Conservation (phyloP, 2,329 filamentous ascomycete genomes). For the Diaporthe longicolla region DNA sequence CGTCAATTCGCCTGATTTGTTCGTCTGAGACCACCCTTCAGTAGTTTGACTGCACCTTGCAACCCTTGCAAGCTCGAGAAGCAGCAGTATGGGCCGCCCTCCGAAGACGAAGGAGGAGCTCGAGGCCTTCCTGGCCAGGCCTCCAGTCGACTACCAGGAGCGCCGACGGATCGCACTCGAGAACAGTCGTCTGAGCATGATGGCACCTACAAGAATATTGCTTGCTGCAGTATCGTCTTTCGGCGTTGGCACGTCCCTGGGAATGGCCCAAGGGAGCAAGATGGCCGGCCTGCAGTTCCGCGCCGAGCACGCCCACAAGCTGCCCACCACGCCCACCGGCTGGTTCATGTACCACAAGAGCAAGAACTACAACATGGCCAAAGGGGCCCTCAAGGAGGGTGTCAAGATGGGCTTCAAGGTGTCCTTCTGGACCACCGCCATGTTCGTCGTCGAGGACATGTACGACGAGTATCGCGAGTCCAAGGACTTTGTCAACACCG, state of each 20-base stretch:
- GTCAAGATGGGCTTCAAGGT: slow-evolving; percentile 80
- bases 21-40: neutral
- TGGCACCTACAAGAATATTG: slow-evolving; percentile 60
- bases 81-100: slow-evolving; percentile 32
- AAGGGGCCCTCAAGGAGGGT: slow-evolving; percentile 84
- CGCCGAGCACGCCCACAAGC: slow-evolving; percentile 95
- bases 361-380: slow-evolving; percentile 91
- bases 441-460: slow-evolving; percentile 87
- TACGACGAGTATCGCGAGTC: slow-evolving; percentile 80
- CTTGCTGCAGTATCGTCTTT: slow-evolving; percentile 75
- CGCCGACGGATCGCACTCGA: slow-evolving; percentile 29
- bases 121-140: slow-evolving; percentile 27
- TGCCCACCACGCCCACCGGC: slow-evolving; percentile 84
- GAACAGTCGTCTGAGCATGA: slow-evolving; percentile 39
- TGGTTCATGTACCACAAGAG: slow-evolving; percentile 99
- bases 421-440: slow-evolving; percentile 79
- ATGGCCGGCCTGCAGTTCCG: slow-evolving; percentile 86
- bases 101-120: slow-evolving; percentile 37
- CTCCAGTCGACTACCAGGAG: slow-evolving; percentile 16
- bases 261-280: slow-evolving; percentile 79
- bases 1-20: neutral
- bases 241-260: slow-evolving; percentile 77
- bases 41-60: neutral
- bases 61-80: neutral
- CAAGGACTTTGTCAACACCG: slow-evolving; percentile 84